Evolutionary conservation across 1,284 basidiomycete species (phyloP).

Genomic region (Lentinula novae-zelandiae): DNA sequence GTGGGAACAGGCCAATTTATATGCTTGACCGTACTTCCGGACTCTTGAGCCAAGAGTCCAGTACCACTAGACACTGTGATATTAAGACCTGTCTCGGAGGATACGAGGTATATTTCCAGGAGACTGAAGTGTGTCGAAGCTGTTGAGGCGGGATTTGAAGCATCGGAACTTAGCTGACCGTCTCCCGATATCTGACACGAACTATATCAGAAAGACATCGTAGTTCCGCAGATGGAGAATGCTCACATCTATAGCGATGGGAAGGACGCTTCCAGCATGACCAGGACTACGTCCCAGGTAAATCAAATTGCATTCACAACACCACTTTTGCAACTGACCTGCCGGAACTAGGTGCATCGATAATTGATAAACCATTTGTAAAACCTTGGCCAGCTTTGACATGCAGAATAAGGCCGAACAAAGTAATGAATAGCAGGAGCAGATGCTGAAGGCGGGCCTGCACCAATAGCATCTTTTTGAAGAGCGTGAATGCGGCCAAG

Average conservation of each 20-base stretch:
- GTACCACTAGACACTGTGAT: slow-evolving; percentile 42
- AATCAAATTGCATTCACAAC: neutral
- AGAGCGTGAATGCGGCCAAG: neutral
- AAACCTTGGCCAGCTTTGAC: slow-evolving; percentile 36
- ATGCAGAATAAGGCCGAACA: slow-evolving; percentile 14
- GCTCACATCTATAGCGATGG: slow-evolving; percentile 43
- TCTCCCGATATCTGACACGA: slow-evolving; percentile 39
- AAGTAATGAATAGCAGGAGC: slow-evolving; percentile 4
- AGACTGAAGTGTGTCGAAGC: slow-evolving; percentile 36
- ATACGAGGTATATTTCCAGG: slow-evolving; percentile 48
- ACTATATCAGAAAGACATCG: neutral
- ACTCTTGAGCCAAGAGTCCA: slow-evolving; percentile 36
- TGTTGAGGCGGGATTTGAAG: slow-evolving; percentile 33
- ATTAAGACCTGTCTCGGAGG: slow-evolving; percentile 36
- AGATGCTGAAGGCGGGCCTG: slow-evolving; percentile 1
- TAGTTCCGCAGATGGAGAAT: neutral
- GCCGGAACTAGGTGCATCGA: slow-evolving; percentile 40
- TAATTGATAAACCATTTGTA: slow-evolving; percentile 46
- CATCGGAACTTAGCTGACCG: slow-evolving; percentile 33
- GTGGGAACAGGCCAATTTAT: slow-evolving; percentile 39
- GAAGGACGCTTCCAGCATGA: slow-evolving; percentile 27
- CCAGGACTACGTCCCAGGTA: slow-evolving; percentile 17
- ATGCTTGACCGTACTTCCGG: slow-evolving; percentile 43
- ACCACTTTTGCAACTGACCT: slow-evolving; percentile 30
- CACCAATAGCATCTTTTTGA: slow-evolving; percentile 8